These are phyloP conservation scores for Pinus tabuliformis DNA, from an alignment of 75 land plant genomes.

Conservation along the genomic window DNA sequence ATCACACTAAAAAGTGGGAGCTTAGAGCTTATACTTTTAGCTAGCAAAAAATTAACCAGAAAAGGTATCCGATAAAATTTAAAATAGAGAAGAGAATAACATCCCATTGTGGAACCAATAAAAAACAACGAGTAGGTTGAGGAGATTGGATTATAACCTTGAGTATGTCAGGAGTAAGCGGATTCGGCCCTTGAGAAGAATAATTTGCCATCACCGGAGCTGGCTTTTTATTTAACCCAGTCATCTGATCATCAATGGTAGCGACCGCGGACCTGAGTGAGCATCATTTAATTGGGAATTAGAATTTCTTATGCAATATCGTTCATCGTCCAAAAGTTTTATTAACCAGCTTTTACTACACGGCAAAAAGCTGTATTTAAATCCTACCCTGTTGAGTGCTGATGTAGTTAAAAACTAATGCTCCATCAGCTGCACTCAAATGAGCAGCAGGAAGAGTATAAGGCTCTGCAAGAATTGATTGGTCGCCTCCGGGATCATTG, in stretches of 20 bases:
- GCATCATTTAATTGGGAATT: not conserved
- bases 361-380: no score
- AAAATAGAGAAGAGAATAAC: no score
- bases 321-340: no score
- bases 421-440: slow-evolving; percentile 29
- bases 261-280: slow-evolving; percentile 17
- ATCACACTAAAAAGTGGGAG: no score
- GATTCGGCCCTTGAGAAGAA: slow-evolving; percentile 34
- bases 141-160: slow-evolving; percentile 22
- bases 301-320: no score
- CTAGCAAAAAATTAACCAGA: no score
- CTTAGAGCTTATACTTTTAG: no score
- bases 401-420: slow-evolving; percentile 38
- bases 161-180: slow-evolving; percentile 19
- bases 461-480: slow-evolving; percentile 42
- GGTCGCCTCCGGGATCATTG: slow-evolving; percentile 24
- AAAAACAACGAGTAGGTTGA: no score
- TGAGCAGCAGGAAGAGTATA: slow-evolving; percentile 56
- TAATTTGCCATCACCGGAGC: slow-evolving; percentile 30
- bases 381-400: slow-evolving; percentile 36
- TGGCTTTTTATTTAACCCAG: slow-evolving; percentile 11
- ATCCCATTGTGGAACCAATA: no score
- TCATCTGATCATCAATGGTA: slow-evolving; percentile 6
- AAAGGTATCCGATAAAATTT: no score
- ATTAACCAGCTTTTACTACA: no score